Percentiles rank a stretch among this genome's conserved stretches.
Conservation (phyloP, 2,329 filamentous ascomycete species). For the Pseudogymnoascus sp. region DNA sequence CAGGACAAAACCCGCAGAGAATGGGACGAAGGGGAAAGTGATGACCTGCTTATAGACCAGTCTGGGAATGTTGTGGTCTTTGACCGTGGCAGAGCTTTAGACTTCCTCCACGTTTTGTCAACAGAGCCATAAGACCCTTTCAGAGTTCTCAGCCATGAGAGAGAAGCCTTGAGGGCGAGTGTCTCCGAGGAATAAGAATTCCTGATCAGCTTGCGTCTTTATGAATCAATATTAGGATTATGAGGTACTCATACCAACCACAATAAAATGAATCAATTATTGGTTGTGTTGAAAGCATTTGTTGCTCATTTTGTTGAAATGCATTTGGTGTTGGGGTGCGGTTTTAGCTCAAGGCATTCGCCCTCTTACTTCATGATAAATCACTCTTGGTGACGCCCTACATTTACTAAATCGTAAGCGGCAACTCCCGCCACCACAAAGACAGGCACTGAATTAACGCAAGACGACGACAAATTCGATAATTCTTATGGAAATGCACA, state of each 20-base stretch:
- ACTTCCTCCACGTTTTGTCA: neutral
- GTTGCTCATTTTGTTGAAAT: neutral
- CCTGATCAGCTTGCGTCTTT: neutral
- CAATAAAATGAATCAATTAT: neutral
- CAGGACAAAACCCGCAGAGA: neutral
- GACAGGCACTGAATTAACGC: conserved; percentile 7
- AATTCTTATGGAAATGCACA: neutral
- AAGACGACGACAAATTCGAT: conserved; percentile 9
- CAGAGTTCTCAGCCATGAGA: neutral
- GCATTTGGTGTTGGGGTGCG: neutral
- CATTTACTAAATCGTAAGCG: conserved; percentile 12
- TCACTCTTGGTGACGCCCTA: conserved; percentile 6
- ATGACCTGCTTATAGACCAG: neutral
- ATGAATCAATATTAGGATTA: neutral
- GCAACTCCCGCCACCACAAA: conserved; percentile 12
- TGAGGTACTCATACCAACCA: neutral
- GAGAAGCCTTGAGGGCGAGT: neutral
- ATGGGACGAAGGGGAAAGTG: neutral
- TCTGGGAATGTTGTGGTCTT: neutral
- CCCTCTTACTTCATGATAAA: conserved; percentile 8
- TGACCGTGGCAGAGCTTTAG: neutral
- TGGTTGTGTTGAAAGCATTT: neutral
- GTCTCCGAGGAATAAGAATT: neutral
- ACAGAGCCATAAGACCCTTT: neutral
- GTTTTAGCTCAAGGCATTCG: neutral